Evolutionary conservation across 2,329 filamentous ascomycete genomes (phyloP), one percentile per base, ranked within the genome.

Genomic region (Botryosphaeria agaves): DNA sequence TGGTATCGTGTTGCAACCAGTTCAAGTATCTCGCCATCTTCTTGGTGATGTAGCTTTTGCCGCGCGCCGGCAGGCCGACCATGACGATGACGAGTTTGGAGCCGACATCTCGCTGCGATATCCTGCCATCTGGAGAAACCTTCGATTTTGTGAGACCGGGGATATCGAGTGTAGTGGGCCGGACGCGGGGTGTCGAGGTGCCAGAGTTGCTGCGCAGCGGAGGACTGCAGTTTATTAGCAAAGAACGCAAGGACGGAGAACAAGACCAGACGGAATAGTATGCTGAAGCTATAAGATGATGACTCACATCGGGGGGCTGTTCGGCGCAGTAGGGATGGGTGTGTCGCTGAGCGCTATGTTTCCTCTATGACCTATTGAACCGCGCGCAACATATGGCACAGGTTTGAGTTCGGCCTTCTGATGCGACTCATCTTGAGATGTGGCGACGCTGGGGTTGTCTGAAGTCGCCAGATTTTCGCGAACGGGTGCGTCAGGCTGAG

Each of bases 11-110:
- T 49, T 98, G 89, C 46, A 94, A 74, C 89, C 89, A 98, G 29
- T 91, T 87, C 30, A 98, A 61, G 50, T 95, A 98, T 37, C 89
- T 72, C 35, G 89, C 80, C 38, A 98, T 70, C 60, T 98, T 98
- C 64, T 95, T 95, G 37, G 89, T 95, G 46, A 98, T 92, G 57
- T 98, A 98, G 32, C 85, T 94, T 60, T 98, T 98, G 49, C 89
- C 89, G 45, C 89, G 69, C 7, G 89, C 89, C 3, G 89, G 89
- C 44, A 98, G 61, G 38, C 89, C 89, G 36, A 98, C 89, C 89
- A 98, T 98, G 51, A 98, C 75, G 45, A 98, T 92, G 48, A 95
- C 83, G 37, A 98, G 65, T 63, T 98, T 98, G 24, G 89, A 80
- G 29, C 85, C 89, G 29, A 98, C 80, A 66, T 98, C 89, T 47